These are phyloP conservation scores for Phytophthora hibernalis DNA, from an alignment of 352 stramenopile genomes.

Conservation along the genomic window DNA sequence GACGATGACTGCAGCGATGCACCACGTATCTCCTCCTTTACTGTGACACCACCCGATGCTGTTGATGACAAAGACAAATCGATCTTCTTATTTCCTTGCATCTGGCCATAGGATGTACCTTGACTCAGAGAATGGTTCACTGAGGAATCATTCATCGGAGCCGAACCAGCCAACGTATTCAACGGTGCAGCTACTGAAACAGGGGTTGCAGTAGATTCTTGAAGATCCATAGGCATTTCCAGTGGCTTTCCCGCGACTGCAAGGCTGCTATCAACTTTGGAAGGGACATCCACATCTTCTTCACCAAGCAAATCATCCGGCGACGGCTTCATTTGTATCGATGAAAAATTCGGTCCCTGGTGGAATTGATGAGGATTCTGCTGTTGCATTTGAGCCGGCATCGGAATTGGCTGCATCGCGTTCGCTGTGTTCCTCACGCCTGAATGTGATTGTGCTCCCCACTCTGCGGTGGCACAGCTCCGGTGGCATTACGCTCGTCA, in stretches of 20 bases:
- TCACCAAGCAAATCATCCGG: conserved; percentile 63
- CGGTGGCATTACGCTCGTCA: conserved; percentile 44
- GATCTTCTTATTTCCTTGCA: conserved; percentile 12
- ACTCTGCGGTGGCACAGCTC: conserved; percentile 22
- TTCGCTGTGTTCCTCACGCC: conserved; percentile 16
- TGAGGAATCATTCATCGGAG: conserved; percentile 15
- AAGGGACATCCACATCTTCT: conserved; percentile 49
- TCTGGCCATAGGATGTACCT: conserved; percentile 11
- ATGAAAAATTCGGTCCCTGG: conserved; percentile 1
- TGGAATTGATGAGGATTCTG: conserved; percentile 33
- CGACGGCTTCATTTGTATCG: conserved; percentile 40
- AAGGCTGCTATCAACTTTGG: conserved; percentile 33
- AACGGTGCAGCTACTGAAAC: conserved; percentile 30
- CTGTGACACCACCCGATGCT: conserved; percentile 1
- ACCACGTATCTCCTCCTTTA: conserved; percentile 38
- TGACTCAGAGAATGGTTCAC: conserved; percentile 24
- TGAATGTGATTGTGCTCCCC: neutral
- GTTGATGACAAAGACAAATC: conserved; percentile 10
- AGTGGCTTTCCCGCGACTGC: conserved; percentile 48
- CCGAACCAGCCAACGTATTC: conserved; percentile 25
- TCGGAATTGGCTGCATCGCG: conserved; percentile 54
- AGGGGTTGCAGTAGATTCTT: conserved; percentile 42
- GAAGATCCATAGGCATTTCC: conserved; percentile 69
- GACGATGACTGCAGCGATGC: neutral
- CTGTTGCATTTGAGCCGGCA: conserved; percentile 50